These are phyloP conservation scores for Polytolypa hystricis DNA, from an alignment of 2,329 filamentous ascomycete genomes.

Conservation along the genomic window DNA sequence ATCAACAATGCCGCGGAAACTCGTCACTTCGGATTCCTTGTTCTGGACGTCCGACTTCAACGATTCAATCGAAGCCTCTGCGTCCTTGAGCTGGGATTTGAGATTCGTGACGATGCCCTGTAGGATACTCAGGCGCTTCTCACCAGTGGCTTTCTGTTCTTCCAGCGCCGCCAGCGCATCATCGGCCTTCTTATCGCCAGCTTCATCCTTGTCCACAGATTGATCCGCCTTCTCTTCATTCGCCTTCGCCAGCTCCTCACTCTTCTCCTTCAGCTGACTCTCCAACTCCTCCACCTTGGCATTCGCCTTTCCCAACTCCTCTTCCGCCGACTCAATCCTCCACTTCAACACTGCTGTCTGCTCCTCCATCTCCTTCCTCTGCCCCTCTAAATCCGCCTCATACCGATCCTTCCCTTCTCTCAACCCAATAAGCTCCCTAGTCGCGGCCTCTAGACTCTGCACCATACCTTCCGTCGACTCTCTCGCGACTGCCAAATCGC, in stretches of 20 bases:
- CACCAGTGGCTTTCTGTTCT: slow-evolving; percentile 28
- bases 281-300: slow-evolving; percentile 25
- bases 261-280: slow-evolving; percentile 30
- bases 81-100: slow-evolving; percentile 42
- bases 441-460: slow-evolving; percentile 55
- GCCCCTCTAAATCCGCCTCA: slow-evolving; percentile 35
- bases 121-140: slow-evolving; percentile 45
- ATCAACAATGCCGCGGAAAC: slow-evolving; percentile 25
- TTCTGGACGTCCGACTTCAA: slow-evolving; percentile 34
- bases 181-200: background rate
- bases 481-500: slow-evolving; percentile 59
- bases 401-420: slow-evolving; percentile 42
- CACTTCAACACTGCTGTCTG: slow-evolving; percentile 33
- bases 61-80: slow-evolving; percentile 38
- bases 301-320: slow-evolving; percentile 20
- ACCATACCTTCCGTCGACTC: slow-evolving; percentile 59
- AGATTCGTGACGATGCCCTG: slow-evolving; percentile 46
- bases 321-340: slow-evolving; percentile 24
- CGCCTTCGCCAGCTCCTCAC: slow-evolving; percentile 27
- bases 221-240: slow-evolving; percentile 18
- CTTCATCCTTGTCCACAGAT: slow-evolving; percentile 5
- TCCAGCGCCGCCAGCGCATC: slow-evolving; percentile 16
- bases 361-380: slow-evolving; percentile 31
- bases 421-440: slow-evolving; percentile 49
- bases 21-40: slow-evolving; percentile 25